Percentiles rank a stretch among this genome's conserved stretches.
phyloP scores from a whole-genome alignment of 495 filamentous ascomycete genomes.

The Aspergillus diversus region DNA sequence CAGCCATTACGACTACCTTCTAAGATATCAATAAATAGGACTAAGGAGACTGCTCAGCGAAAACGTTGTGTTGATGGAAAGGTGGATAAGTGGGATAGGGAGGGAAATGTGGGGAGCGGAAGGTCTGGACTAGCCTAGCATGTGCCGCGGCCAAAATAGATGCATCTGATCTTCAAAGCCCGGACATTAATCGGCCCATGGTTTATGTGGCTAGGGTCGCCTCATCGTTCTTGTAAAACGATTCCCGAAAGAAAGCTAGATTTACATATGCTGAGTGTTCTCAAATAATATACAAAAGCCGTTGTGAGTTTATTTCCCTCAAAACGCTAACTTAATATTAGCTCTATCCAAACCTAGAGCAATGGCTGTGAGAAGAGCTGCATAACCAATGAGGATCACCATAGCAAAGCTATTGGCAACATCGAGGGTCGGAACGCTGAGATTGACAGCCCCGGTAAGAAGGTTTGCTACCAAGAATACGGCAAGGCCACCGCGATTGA shows the following conservation, averaged over 20 bases:
- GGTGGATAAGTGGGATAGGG: neutral
- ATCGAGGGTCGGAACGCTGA: conserved; percentile 80
- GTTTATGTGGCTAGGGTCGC: too few species aligned
- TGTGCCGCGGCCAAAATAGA: neutral
- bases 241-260: neutral
- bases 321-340: conserved; percentile 74
- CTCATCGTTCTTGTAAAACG: too few species aligned
- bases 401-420: conserved; percentile 64
- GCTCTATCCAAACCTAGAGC: conserved; percentile 72
- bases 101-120: too few species aligned
- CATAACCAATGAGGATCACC: conserved; percentile 74
- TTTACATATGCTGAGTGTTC: neutral
- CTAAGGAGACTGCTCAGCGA: neutral
- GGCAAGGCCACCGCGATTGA: conserved; percentile 85
- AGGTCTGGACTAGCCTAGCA: too few species aligned
- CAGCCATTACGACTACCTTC: conserved; percentile 24
- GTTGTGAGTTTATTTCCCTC: neutral
- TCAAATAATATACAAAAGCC: neutral
- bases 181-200: too few species aligned
- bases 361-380: conserved; percentile 61
- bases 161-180: neutral
- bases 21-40: neutral
- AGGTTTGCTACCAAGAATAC: conserved; percentile 90
- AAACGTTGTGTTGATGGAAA: conserved; percentile 1
- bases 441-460: conserved; percentile 84